Evolutionary conservation across 2,329 filamentous ascomycete species (phyloP), one percentile per base, ranked within the genome.

Genomic region (Cercospora brassicicola): DNA sequence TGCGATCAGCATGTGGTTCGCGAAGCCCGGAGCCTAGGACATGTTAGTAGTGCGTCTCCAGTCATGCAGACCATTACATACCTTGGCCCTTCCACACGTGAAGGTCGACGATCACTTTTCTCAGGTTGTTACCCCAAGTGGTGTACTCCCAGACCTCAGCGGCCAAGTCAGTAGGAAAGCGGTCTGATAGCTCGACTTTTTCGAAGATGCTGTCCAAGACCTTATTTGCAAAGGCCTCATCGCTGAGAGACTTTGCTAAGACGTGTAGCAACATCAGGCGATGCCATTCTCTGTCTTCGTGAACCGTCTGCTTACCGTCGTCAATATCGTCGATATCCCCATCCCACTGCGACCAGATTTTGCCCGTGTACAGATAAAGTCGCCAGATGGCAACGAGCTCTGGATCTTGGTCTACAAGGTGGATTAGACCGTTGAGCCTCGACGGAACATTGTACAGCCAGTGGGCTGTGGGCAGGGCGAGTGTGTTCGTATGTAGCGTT

Each of bases 141-240:
- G 71, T 69, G 8, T 60, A 6, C 18, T 62, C 56, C 26, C 65
- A 73, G 28, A 74, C 69, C 10, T 74, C 72, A 3, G 31, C 60
- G 0, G 74, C 73, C n/a, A 75, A 23, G 11, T 68, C 67, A 10
- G 72, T 74, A 0, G 72, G 72, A 39, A 69, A 74, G 26, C 64
- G 53, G 4, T 69, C 56, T 15, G 59, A 63, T 28, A 66, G 59
- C 8, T 59, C 18, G 31, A 75, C 63, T 20, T 72, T 72, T 45
- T 71, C 69, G 8, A 76, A 63, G 5, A 76, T 33, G 1, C 67
- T 69, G 13, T 73, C 67, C 23, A 77, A 57, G 2, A 74, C 65
- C 2, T 66, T 67, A 51, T 78, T 77, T 23, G 67, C 71, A 67
- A 76, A 77, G 3, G 55, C 59, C 26, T 73, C 68, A 45, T 78